Base-by-base conservation (phyloP, 2,329 filamentous ascomycete genomes). In the Cytospora leucostoma region DNA sequence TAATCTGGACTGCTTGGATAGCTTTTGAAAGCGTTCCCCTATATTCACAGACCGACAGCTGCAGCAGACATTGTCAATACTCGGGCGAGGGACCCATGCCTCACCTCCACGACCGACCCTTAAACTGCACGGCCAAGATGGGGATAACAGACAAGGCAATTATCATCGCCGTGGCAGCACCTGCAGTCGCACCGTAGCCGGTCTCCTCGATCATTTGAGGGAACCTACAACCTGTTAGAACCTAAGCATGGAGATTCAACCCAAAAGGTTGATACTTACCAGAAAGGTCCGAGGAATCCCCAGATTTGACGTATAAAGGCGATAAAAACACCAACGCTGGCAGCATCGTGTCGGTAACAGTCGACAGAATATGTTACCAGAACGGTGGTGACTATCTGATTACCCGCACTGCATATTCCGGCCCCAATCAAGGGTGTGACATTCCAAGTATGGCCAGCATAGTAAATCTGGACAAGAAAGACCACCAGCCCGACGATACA, bases 341-440 rank as follows among this genome's bases (percentile, higher is more conserved):
- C 80, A 0, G 83, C 77, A 49, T 84, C 78, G 34, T 82, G 75
- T 2, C 75, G 77, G 65, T 85, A 80, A 68, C 82, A 84, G 67
- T 88, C 85, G 1, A 88, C 80, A 0, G 84, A 80, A 69, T 86
- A 88, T 0, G 85, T 87, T 32, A 86, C 81, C 51, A 85, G 70
- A 2, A 87, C 81, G 0, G 85, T 87, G 0, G 85, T 87, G 17
- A 87, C 78, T 50, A 88, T 80, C 71, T 88, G 85, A 64, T 86
- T 86, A 0, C 85, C 85, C 6, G 78, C 80, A 0, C 79, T 80
- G 0, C 76, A 77, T 65, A 83, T 79, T 2, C 78, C 84, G 7
- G 77, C 78, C 5, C 84, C 84, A 17, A 87, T 69, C 15, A 85
- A 74, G 0, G 85, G 85, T 0, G 82, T 84, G 6, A 86, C 77